phyloP scores from a whole-genome alignment of 2,329 filamentous ascomycete genomes.

The Daldinia sp. region DNA sequence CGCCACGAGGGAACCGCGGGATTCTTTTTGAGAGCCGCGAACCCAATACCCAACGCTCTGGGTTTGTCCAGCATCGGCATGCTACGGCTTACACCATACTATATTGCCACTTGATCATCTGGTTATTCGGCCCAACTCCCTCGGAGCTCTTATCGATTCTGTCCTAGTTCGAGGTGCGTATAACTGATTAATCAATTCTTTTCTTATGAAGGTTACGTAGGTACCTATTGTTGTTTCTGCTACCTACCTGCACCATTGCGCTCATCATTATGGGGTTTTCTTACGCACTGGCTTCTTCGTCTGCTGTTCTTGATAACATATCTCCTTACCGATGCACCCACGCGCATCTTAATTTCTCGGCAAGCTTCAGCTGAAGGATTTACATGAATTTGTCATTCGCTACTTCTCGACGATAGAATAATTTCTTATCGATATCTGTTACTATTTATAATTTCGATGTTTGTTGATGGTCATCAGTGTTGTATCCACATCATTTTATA shows the following conservation, averaged over 20 bases:
- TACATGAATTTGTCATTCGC: slow-evolving; percentile 53
- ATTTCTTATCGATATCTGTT: slow-evolving; percentile 46
- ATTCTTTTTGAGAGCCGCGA: slow-evolving; percentile 39
- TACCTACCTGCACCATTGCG: slow-evolving; percentile 5
- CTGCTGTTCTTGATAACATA: slow-evolving; percentile 8
- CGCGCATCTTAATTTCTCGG: slow-evolving; percentile 56
- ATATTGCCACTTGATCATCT: slow-evolving; percentile 22
- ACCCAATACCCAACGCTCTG: slow-evolving; percentile 21
- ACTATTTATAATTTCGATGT: slow-evolving; percentile 50
- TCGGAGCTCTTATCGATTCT: slow-evolving; percentile 16
- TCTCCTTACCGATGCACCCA: slow-evolving; percentile 18
- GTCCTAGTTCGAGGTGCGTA: slow-evolving; percentile 17
- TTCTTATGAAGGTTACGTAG: slow-evolving; percentile 4
- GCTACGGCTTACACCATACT: slow-evolving; percentile 1
- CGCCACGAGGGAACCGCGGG: slow-evolving; percentile 46
- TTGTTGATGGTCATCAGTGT: slow-evolving; percentile 40
- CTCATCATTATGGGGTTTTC: slow-evolving; percentile 1
- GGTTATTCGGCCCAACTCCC: slow-evolving; percentile 15
- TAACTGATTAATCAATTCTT: slow-evolving; percentile 13
- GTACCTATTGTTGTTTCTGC: slow-evolving; percentile 4
- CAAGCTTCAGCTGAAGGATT: slow-evolving; percentile 54
- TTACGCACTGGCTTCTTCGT: slow-evolving; percentile 8
- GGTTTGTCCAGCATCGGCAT: slow-evolving; percentile 3
- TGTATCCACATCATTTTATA: slow-evolving; percentile 37
- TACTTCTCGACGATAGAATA: slow-evolving; percentile 43